phyloP scores from a whole-genome alignment of 805 yeast genomes.

The Spathaspora sp. region DNA sequence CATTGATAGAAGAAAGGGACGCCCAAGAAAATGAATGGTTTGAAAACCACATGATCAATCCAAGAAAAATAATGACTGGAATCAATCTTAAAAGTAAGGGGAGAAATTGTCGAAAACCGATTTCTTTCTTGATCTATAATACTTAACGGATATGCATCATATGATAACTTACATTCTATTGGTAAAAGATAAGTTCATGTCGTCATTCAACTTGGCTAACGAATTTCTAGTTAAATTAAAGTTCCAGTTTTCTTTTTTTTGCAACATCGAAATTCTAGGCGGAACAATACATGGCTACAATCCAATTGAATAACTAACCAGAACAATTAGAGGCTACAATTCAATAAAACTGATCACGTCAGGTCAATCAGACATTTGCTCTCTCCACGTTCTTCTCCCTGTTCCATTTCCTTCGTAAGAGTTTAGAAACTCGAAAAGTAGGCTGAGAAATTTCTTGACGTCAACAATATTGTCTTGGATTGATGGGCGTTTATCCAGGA shows the following conservation, averaged over 20 bases:
- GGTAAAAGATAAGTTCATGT: not conserved
- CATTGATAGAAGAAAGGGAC: not conserved
- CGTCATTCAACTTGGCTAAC: not conserved
- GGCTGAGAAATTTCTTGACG: too few relatives aligned
- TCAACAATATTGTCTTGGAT: too few relatives aligned
- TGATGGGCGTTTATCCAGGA: too few relatives aligned
- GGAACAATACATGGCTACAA: not conserved
- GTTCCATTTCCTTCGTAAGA: too few relatives aligned
- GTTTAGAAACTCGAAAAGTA: too few relatives aligned
- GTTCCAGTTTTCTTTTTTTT: not conserved
- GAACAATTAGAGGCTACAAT: too few relatives aligned
- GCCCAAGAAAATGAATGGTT: not conserved
- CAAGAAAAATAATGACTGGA: not conserved
- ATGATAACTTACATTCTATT: not conserved
- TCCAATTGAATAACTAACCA: too few relatives aligned
- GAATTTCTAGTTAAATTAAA: not conserved
- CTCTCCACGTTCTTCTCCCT: too few relatives aligned
- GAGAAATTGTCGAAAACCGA: not conserved
- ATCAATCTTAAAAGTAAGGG: not conserved
- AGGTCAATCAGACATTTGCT: too few relatives aligned
- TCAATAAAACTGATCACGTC: too few relatives aligned
- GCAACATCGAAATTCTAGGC: not conserved
- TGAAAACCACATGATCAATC: not conserved
- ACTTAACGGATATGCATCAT: not conserved
- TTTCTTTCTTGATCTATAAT: not conserved